Percentiles rank a stretch among this genome's conserved stretches.
Evolutionary conservation across 1,284 basidiomycete species (phyloP).

Genomic region (Mrakiaceae sp.): DNA sequence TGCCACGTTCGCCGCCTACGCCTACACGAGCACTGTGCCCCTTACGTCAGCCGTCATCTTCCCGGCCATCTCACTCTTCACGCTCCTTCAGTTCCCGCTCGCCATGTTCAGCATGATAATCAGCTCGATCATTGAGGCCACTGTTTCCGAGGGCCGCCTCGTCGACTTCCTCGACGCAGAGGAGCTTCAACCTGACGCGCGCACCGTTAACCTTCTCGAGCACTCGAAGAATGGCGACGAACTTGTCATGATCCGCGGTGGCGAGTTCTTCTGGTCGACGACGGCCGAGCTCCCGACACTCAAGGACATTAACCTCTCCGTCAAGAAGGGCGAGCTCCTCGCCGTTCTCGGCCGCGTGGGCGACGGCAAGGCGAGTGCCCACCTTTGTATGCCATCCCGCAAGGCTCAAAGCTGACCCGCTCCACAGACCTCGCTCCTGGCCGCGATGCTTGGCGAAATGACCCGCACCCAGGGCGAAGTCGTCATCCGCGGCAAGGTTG

Average conservation of each 20-base stretch:
- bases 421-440: slow-evolving; percentile 7
- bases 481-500: slow-evolving; percentile 58
- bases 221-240: slow-evolving; percentile 49
- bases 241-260: slow-evolving; percentile 58
- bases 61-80: slow-evolving; percentile 86
- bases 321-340: slow-evolving; percentile 75
- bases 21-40: slow-evolving; percentile 53
- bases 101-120: slow-evolving; percentile 31
- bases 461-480: slow-evolving; percentile 60
- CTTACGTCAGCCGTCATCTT: slow-evolving; percentile 87
- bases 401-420: neutral
- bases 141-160: slow-evolving; percentile 73
- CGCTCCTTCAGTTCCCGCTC: slow-evolving; percentile 64
- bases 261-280: slow-evolving; percentile 65
- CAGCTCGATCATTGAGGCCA: slow-evolving; percentile 55
- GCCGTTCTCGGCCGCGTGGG: slow-evolving; percentile 83
- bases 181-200: slow-evolving; percentile 68
- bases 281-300: slow-evolving; percentile 48
- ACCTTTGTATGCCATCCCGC: neutral
- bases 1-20: slow-evolving; percentile 69
- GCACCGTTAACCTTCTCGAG: slow-evolving; percentile 39
- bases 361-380: slow-evolving; percentile 61
- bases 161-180: slow-evolving; percentile 63
- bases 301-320: slow-evolving; percentile 61
- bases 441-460: slow-evolving; percentile 80